Percentiles rank a stretch among this genome's conserved stretches.
These are phyloP conservation scores for Metarhizium anisopliae DNA, from an alignment of 2,329 filamentous ascomycete species.

Conservation along the genomic window DNA sequence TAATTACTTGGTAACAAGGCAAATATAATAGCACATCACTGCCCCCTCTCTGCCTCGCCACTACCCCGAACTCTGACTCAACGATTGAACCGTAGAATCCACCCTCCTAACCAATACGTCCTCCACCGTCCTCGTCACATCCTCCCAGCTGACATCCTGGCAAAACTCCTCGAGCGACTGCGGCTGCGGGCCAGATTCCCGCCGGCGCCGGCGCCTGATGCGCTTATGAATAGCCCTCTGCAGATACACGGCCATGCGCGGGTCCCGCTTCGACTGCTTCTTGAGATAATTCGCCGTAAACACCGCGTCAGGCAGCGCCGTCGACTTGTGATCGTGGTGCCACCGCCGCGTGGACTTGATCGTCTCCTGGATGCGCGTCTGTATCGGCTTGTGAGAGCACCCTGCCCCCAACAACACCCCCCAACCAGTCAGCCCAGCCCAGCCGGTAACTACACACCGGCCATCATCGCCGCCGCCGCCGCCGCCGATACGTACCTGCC, in stretches of 20 bases:
- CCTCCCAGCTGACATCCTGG: slow-evolving; percentile 20
- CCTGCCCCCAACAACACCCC: neutral
- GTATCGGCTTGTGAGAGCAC: slow-evolving; percentile 4
- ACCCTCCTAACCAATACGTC: slow-evolving; percentile 19
- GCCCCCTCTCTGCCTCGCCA: neutral
- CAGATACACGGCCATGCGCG: slow-evolving; percentile 22
- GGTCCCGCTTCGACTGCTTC: slow-evolving; percentile 27
- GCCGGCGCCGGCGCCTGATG: slow-evolving; percentile 8
- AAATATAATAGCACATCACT: neutral
- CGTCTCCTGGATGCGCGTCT: slow-evolving; percentile 23
- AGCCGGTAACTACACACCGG: neutral
- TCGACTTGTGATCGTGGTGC: slow-evolving; percentile 29
- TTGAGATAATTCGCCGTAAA: slow-evolving; percentile 25
- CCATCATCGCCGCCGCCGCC: neutral
- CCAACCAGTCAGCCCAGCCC: neutral
- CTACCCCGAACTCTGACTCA: slow-evolving; percentile 8
- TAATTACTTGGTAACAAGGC: neutral
- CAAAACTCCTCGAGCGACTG: slow-evolving; percentile 25
- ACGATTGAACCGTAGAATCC: slow-evolving; percentile 10
- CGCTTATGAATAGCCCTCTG: slow-evolving; percentile 22
- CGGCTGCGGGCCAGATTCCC: slow-evolving; percentile 8
- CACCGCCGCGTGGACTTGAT: slow-evolving; percentile 28
- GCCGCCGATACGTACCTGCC: no score
- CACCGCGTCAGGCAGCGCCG: slow-evolving; percentile 17
- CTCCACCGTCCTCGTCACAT: slow-evolving; percentile 24